Evolutionary conservation across 139 green algal genomes (phyloP), one percentile per base, ranked within the genome.

Genomic region (Ostreobium quekettii): DNA sequence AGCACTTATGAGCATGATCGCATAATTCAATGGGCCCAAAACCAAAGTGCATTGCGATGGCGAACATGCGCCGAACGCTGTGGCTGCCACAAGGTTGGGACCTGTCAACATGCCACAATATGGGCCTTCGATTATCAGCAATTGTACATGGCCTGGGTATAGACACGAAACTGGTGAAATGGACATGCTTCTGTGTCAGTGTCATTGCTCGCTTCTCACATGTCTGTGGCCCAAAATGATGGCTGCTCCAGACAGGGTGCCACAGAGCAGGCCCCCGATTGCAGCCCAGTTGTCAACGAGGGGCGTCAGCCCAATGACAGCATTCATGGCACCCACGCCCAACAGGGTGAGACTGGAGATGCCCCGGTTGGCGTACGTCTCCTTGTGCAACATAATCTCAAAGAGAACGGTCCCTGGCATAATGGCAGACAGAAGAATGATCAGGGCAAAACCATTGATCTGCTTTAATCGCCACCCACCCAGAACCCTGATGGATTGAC

Each of bases 281-380:
- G 48, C 48, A 31, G 69, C 39, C 48, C 69, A 69, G 22, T 72
- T 64, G 6, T 60, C 36, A n/a, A 76, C 61, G 19, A 68, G 8
- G 36, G 61, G 61, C 19, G 60, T 76, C 61, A 35, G 32, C 29
- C 26, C 70, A 36, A 64, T 71, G 39, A 38, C 28, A 19, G 31
- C 47, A 29, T 0, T 29, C 15, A 46, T 28, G 24, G 2, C 62
- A 59, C 30, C 65, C 62, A 71, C 36, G 28, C 1, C 46, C 32
- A 32, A 8, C 7, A 3, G 26, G 32, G 46, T 11, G 22, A 7
- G 32, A 65, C 28, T 35, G 46, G 5, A 32, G 6, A n/a, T n/a
- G n/a, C n/a, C n/a, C n/a, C n/a, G n/a, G n/a, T n/a, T n/a, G n/a
- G n/a, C n/a, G n/a, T n/a, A n/a, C n/a, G n/a, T n/a, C n/a, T n/a